These are phyloP conservation scores for Globisporangium perplexum DNA, from an alignment of 352 stramenopile genomes.

Conservation along the genomic window DNA sequence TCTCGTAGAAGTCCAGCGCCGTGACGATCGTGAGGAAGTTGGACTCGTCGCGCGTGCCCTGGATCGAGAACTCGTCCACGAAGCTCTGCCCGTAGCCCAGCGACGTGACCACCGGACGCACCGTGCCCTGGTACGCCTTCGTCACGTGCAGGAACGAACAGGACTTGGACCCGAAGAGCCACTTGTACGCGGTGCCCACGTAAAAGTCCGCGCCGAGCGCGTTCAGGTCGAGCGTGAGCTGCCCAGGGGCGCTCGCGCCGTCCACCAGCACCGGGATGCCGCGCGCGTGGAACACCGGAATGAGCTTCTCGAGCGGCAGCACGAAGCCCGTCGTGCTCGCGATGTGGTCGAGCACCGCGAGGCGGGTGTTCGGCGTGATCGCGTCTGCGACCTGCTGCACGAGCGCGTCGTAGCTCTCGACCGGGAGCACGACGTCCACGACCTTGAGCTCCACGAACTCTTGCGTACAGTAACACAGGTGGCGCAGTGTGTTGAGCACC, in stretches of 20 bases:
- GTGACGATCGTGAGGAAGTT: conserved; percentile 82
- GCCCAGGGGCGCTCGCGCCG: conserved; percentile 66
- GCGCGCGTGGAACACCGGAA: conserved; percentile 69
- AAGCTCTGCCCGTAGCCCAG: conserved; percentile 77
- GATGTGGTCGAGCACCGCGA: conserved; percentile 84
- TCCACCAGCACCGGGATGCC: conserved; percentile 80
- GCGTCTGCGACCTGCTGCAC: conserved; percentile 63
- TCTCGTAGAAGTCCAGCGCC: conserved; percentile 81
- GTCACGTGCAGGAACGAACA: conserved; percentile 83
- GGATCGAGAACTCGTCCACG: conserved; percentile 80
- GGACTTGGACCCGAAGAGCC: conserved; percentile 83
- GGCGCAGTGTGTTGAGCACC: conserved; percentile 77
- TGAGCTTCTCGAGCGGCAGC: conserved; percentile 76
- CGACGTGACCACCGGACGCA: conserved; percentile 77
- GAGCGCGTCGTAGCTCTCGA: conserved; percentile 62
- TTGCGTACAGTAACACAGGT: conserved; percentile 84
- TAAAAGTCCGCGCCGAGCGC: conserved; percentile 76
- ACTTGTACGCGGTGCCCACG: conserved; percentile 81
- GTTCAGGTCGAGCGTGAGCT: conserved; percentile 65
- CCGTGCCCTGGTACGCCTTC: conserved; percentile 63
- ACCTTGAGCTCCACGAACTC: conserved; percentile 88
- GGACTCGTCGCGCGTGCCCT: conserved; percentile 76
- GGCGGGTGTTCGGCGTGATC: conserved; percentile 79
- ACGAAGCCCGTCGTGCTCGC: conserved; percentile 72
- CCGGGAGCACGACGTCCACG: conserved; percentile 68